These are phyloP conservation scores for Carex littledalei DNA, from an alignment of 176 grass and related monocot genomes.

Conservation along the genomic window DNA sequence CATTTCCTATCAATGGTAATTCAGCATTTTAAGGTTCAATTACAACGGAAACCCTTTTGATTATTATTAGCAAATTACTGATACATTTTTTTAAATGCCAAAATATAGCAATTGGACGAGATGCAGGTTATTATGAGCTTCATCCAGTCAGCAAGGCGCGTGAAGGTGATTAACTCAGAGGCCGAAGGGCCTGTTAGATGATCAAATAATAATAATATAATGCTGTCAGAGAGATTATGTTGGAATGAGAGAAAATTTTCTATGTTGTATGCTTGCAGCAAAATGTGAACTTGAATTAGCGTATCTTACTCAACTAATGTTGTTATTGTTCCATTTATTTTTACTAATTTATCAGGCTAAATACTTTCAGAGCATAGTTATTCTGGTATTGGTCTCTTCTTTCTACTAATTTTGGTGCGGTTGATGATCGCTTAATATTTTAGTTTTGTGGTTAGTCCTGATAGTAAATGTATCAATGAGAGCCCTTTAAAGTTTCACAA, in stretches of 20 bases:
- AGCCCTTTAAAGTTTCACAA: background rate
- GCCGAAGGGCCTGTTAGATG: slow-evolving; percentile 9
- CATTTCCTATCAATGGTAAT: slow-evolving; percentile 45
- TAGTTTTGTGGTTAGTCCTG: background rate
- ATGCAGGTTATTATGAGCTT: slow-evolving; percentile 29
- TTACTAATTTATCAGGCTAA: slow-evolving; percentile 29
- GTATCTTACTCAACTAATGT: slow-evolving; percentile 2
- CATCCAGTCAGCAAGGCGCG: slow-evolving; percentile 26
- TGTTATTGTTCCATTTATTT: slow-evolving; percentile 27
- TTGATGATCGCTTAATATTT: background rate
- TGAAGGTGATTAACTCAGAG: slow-evolving; percentile 16
- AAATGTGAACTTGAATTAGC: slow-evolving; percentile 25
- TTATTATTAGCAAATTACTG: background rate
- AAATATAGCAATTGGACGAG: slow-evolving; percentile 23
- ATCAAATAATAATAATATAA: slow-evolving; percentile 10
- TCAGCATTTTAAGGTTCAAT: background rate
- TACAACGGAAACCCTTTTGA: background rate
- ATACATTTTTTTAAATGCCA: background rate
- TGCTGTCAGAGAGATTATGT: slow-evolving; percentile 1
- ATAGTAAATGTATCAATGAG: background rate
- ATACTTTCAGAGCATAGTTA: background rate
- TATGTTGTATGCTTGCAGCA: slow-evolving; percentile 26
- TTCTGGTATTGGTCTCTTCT: slow-evolving; percentile 6
- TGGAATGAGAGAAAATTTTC: slow-evolving; percentile 13
- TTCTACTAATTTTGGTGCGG: background rate